phyloP scores from a whole-genome alignment of 495 filamentous ascomycete genomes.

The Penicillium verhagenii region DNA sequence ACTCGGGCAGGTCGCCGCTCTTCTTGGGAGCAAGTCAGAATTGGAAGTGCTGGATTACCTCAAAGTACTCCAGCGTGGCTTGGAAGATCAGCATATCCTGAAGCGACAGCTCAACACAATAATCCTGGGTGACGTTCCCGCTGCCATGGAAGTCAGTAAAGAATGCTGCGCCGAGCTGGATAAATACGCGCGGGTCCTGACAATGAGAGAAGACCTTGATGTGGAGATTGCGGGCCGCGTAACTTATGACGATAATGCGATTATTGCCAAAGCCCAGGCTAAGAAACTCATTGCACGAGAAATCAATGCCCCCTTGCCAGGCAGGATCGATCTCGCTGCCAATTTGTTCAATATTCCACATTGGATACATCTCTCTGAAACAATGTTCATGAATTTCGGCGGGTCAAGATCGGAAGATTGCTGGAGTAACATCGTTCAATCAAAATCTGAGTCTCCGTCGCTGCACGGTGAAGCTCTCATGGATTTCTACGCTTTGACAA shows the following conservation, averaged over 20 bases:
- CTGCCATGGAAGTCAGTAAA: slow-evolving; percentile 71
- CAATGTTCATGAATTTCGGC: slow-evolving; percentile 76
- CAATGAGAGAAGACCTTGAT: slow-evolving; percentile 52
- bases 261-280: slow-evolving; percentile 44
- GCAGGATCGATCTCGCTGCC: slow-evolving; percentile 46
- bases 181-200: slow-evolving; percentile 59
- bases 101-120: slow-evolving; percentile 22
- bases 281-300: not conserved
- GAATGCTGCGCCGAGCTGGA: slow-evolving; percentile 67
- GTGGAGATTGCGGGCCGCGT: slow-evolving; percentile 54
- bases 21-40: slow-evolving; percentile 68
- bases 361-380: slow-evolving; percentile 64
- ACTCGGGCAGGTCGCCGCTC: slow-evolving; percentile 56
- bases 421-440: slow-evolving; percentile 54
- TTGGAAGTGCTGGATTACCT: slow-evolving; percentile 73
- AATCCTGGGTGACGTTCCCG: slow-evolving; percentile 53
- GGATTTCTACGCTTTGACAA: slow-evolving; percentile 68
- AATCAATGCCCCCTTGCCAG: slow-evolving; percentile 22
- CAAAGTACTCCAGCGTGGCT: slow-evolving; percentile 53
- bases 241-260: slow-evolving; percentile 55
- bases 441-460: slow-evolving; percentile 54
- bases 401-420: slow-evolving; percentile 55
- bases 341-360: slow-evolving; percentile 55
- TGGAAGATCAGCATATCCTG: slow-evolving; percentile 32
- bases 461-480: slow-evolving; percentile 66